phyloP scores from a whole-genome alignment of 805 yeast species.

The Pichia deserticola region DNA sequence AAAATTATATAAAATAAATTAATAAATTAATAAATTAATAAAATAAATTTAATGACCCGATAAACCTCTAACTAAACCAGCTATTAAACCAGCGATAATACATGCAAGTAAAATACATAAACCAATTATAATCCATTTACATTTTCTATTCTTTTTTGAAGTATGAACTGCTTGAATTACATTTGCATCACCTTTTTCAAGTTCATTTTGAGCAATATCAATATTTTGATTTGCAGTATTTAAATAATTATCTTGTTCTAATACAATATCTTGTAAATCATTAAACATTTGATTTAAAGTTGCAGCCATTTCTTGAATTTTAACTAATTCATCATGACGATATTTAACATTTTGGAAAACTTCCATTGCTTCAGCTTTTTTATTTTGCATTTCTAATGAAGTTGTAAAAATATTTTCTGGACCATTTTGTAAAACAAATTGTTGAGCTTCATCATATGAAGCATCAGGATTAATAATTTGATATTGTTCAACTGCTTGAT shows the following conservation, averaged over 20 bases:
- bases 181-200: slow-evolving; percentile 87
- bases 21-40: background rate
- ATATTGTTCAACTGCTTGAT: slow-evolving; percentile 83
- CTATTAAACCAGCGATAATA: slow-evolving; percentile 41
- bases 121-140: slow-evolving; percentile 71
- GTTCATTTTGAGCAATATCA: slow-evolving; percentile 70
- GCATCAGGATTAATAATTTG: slow-evolving; percentile 75
- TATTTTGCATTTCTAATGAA: slow-evolving; percentile 51
- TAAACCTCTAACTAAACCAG: slow-evolving; percentile 35
- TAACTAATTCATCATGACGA: slow-evolving; percentile 83
- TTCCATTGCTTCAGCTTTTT: slow-evolving; percentile 80
- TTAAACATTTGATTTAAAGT: slow-evolving; percentile 86
- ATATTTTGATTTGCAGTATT: slow-evolving; percentile 73
- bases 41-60: slow-evolving; percentile 1
- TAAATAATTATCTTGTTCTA: slow-evolving; percentile 82
- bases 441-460: slow-evolving; percentile 70
- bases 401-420: slow-evolving; percentile 84
- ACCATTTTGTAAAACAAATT: slow-evolving; percentile 72
- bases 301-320: slow-evolving; percentile 85
- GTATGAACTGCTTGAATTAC: slow-evolving; percentile 73
- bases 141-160: slow-evolving; percentile 80
- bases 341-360: slow-evolving; percentile 86
- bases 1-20: background rate
- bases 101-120: slow-evolving; percentile 43
- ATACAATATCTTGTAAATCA: slow-evolving; percentile 89